These are phyloP conservation scores for Mortierella hygrophila DNA, from an alignment of 192 early-diverging fungal species.

Conservation along the genomic window DNA sequence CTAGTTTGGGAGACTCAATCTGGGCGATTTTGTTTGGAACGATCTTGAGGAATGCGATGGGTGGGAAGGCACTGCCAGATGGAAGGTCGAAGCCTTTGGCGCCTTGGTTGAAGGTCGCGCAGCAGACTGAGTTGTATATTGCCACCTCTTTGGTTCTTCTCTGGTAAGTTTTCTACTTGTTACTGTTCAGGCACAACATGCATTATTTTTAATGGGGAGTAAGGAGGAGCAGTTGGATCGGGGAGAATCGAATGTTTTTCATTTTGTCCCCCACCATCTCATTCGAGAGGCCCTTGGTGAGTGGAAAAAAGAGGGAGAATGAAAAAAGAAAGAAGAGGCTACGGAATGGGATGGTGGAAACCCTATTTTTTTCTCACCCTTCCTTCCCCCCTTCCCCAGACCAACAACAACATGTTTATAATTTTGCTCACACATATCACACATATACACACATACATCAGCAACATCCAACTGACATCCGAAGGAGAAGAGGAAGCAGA, in stretches of 20 bases:
- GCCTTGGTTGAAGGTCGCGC: slow-evolving; percentile 60
- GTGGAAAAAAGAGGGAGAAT: neutral
- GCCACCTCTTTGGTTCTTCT: slow-evolving; percentile 60
- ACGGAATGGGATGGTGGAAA: neutral
- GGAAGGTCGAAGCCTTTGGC: slow-evolving; percentile 38
- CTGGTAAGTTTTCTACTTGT: slow-evolving; percentile 20
- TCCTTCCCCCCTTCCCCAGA: neutral
- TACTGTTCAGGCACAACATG: neutral
- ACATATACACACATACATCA: too few species aligned
- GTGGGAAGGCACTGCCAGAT: slow-evolving; percentile 15
- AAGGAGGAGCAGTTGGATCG: neutral
- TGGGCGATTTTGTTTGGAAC: slow-evolving; percentile 65
- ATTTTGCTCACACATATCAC: neutral
- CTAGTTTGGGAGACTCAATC: slow-evolving; percentile 61
- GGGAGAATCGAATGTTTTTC: neutral
- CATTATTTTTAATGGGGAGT: neutral
- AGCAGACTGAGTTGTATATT: slow-evolving; percentile 65
- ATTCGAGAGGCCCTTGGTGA: neutral
- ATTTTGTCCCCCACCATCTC: neutral
- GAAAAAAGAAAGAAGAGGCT: neutral
- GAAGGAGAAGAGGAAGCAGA: neutral
- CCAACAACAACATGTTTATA: neutral
- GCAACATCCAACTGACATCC: neutral
- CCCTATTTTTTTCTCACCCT: neutral
- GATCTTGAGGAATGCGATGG: slow-evolving; percentile 43